Conservation (phyloP, 139 green algal species). For the Auxenochlorella protothecoides region DNA sequence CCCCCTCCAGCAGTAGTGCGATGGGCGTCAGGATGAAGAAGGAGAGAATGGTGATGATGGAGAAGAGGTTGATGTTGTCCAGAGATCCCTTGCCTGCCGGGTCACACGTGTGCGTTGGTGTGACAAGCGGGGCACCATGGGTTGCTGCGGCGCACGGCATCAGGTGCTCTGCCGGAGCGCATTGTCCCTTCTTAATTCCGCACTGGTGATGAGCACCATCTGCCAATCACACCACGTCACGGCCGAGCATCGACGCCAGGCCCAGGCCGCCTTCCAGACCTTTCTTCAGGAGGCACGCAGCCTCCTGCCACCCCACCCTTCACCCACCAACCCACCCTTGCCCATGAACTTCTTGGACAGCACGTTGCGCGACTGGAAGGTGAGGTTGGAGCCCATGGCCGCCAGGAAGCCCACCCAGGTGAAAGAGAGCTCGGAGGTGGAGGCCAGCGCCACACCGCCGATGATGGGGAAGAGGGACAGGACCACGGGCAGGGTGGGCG, state of each 20-base stretch:
- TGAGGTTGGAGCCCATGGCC: conserved; percentile 91
- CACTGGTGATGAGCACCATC: too few species aligned
- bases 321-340: conserved; percentile 30
- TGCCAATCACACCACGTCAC: too few species aligned
- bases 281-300: too few species aligned
- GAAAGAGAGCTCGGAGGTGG: conserved; percentile 50
- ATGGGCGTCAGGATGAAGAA: conserved; percentile 72
- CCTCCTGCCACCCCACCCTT: too few species aligned
- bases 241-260: too few species aligned
- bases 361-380: conserved; percentile 94
- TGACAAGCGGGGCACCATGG: background rate
- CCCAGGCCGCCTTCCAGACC: too few species aligned
- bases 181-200: too few species aligned
- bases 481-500: conserved; percentile 54
- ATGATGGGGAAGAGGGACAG: conserved; percentile 82
- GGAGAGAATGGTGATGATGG: conserved; percentile 89
- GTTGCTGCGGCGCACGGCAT: too few species aligned
- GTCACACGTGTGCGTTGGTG: background rate
- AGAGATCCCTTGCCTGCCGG: conserved; percentile 34
- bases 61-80: conserved; percentile 93
- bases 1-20: conserved; percentile 53
- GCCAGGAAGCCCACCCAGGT: conserved; percentile 76
- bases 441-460: conserved; percentile 80
- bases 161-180: too few species aligned
- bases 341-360: conserved; percentile 97